phyloP scores from a whole-genome alignment of 192 early-diverging fungal genomes.

The Obelidium mucronatum region DNA sequence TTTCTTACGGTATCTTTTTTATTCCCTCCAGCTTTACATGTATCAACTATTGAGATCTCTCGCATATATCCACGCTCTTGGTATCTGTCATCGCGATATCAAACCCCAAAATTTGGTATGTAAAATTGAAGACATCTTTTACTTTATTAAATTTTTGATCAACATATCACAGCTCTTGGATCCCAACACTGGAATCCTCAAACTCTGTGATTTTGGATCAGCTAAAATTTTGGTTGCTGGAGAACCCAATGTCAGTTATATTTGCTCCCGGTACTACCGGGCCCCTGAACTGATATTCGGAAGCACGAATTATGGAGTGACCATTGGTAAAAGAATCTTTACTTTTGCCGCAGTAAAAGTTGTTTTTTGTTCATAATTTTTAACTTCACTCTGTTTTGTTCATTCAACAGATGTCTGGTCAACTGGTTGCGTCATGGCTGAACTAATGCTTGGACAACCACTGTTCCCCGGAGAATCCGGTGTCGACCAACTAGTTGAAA shows the following conservation, averaged over 20 bases:
- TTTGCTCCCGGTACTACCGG: constrained; percentile 97
- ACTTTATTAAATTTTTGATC: not conserved
- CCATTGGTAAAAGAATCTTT: constrained; percentile 55
- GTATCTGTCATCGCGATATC: constrained; percentile 99
- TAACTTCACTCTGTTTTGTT: no score
- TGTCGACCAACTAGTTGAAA: constrained; percentile 98
- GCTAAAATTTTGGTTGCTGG: constrained; percentile 96
- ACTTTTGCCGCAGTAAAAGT: not conserved
- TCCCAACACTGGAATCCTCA: constrained; percentile 88
- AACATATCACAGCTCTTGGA: constrained; percentile 71
- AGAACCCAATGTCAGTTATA: constrained; percentile 98
- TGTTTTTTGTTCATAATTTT: constrained; percentile 1
- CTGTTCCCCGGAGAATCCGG: constrained; percentile 97
- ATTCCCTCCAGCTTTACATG: constrained; percentile 82
- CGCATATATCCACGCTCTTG: constrained; percentile 95
- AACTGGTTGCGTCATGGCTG: constrained; percentile 95
- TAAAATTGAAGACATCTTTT: not conserved
- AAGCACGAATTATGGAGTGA: constrained; percentile 90
- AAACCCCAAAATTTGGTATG: constrained; percentile 95
- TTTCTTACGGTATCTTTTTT: not conserved
- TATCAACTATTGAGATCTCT: constrained; percentile 98
- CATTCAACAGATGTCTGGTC: constrained; percentile 88
- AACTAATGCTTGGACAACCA: constrained; percentile 93
- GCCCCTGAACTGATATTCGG: constrained; percentile 98
- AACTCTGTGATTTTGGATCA: constrained; percentile 98